phyloP scores from a whole-genome alignment of 164 flowering plant genomes.

The Stephania japonica region DNA sequence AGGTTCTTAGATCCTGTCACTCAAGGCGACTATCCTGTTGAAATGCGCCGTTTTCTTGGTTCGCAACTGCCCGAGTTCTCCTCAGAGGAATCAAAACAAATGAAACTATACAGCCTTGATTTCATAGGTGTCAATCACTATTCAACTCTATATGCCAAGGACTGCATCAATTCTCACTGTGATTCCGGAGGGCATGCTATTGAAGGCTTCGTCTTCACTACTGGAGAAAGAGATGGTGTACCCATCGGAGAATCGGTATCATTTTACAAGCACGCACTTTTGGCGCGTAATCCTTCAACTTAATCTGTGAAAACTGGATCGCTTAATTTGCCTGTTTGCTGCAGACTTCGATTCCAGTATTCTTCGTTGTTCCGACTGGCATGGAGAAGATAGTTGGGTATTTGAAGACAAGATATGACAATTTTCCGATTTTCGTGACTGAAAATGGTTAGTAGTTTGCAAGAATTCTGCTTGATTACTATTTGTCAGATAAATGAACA shows the following conservation, averaged over 20 bases:
- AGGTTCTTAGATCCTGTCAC: background rate
- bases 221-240: conserved; percentile 34
- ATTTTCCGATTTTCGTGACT: conserved; percentile 44
- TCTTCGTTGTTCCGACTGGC: conserved; percentile 50
- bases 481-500: background rate
- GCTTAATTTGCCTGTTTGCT: background rate
- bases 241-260: conserved; percentile 44
- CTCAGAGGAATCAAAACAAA: conserved; percentile 11
- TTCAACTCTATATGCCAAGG: conserved; percentile 34
- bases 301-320: background rate
- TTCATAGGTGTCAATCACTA: conserved; percentile 47
- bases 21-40: background rate
- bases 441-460: conserved; percentile 45
- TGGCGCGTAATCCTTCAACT: too few relatives aligned
- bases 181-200: conserved; percentile 21
- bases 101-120: conserved; percentile 31
- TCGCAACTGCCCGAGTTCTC: conserved; percentile 30
- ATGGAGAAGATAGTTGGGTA: conserved; percentile 41
- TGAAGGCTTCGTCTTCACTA: conserved; percentile 28
- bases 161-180: conserved; percentile 43
- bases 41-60: conserved; percentile 8
- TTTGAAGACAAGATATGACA: conserved; percentile 40
- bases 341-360: conserved; percentile 30
- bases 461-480: background rate
- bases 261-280: too few relatives aligned